Evolutionary conservation across 2,329 filamentous ascomycete genomes (phyloP), one percentile per base, ranked within the genome.

Genomic region (Trichoderma simmonsii): DNA sequence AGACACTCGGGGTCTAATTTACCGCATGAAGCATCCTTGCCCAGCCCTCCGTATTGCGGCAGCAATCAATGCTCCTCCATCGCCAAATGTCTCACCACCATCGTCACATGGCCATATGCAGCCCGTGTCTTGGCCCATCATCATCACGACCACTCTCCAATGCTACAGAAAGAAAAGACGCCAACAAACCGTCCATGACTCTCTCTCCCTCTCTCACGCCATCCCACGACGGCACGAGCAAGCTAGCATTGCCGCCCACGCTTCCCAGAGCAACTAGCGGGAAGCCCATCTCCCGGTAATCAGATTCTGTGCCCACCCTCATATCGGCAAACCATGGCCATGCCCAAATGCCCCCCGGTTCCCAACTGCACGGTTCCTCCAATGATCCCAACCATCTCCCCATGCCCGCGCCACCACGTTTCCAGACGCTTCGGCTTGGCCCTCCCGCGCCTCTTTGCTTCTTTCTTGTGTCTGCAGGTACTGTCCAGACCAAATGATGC

Each of bases 221-320:
- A 36, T 56, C 7, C 18, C 18, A 51, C 48, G 9, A 21, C 15
- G 15, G 24, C 12, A 48, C 18, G 39, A 48, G 24, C 4, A 7
- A 43, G 39, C 39, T 24, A 18, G n/a, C 62, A 18, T 15, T 61
- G 30, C 59, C 59, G 18, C 14, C 28, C 30, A 24, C 28, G n/a
- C 15, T 21, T 8, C 28, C n/a, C 18, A 43, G 12, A 14, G 57
- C 36, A 28, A 30, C 21, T 36, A 57, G 26, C 54, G 34, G 48
- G 8, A 34, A 57, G 54, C 65, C 65, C 63, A 68, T 60, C 65
- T 60, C 65, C 36, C 65, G 54, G 65, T 51, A 60, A 69, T 69
- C 65, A 69, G 56, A 43, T 60, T 60, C 54, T 36, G 56, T 69
- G 56, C 56, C 65, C 65, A 69, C 65, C 24, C 36, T 69, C 65